Base-by-base conservation (phyloP, 1,284 basidiomycete genomes). In the Mycena sp. region DNA sequence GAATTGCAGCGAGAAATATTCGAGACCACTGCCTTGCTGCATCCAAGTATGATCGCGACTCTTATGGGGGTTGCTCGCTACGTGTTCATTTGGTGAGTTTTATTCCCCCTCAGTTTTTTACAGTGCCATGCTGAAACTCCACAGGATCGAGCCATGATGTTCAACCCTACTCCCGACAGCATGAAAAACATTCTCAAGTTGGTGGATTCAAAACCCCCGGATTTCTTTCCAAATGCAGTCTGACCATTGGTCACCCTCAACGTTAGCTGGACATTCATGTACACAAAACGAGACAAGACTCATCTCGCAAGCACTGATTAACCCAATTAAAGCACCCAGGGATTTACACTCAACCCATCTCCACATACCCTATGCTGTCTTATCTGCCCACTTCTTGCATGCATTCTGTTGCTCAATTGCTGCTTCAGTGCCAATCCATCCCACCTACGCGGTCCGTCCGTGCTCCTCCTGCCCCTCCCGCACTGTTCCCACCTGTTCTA, bases 1-100 rank as follows among this genome's bases (percentile, higher is more conserved):
- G 58, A 59, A 6, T n/a, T 59, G 12, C 49, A 59, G 49, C 49
- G 30, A 4, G 41, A 51, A 25, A 59, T 59, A n/a, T 45, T 59
- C 49, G 49, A 59, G 16, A 35, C 29, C 2, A 41, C 48, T 2
- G 58, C 38, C 0, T 7, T 11, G 17, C 48, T 52, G 7, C 29
- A 51, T 28, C 49, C 48, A 5, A 12, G 23, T 1, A 25, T 29
- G 6, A 45, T 52, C 12, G 38, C 41, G 9, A 16, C 1, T 10
- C 41, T 59, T 7, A 5, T 59, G 19, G 29, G 21, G 26, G 58
- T 60, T 4, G 37, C 58, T 10, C 49, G 43, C n/a, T 41, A 50
- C 4, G 28, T 53, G 29, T 41, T 21, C 16, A 1, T 51, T 6
- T 52, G 57, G 49, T 52, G 35, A 11, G 43, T 19, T 16, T 52